These are phyloP conservation scores for Sugiyamaella novakii DNA, from an alignment of 1,139 yeast genomes.

Conservation along the genomic window DNA sequence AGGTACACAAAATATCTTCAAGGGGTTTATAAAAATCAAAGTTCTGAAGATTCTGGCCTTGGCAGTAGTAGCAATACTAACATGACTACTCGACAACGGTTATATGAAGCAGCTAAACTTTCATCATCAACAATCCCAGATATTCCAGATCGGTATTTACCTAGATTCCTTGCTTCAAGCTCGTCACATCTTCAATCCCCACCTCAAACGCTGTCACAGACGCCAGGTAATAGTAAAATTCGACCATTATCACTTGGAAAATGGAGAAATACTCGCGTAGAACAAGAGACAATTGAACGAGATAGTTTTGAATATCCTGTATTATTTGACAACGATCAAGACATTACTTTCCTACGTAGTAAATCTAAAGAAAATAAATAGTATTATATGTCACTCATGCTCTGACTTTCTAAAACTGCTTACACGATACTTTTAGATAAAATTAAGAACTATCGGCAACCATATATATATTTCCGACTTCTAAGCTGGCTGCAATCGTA, in stretches of 20 bases:
- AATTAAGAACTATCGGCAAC: no score
- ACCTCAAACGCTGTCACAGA: neutral
- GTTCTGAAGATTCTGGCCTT: neutral
- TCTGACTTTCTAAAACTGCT: no score
- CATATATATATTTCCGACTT: no score
- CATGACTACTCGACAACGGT: conserved; percentile 3
- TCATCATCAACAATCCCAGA: neutral
- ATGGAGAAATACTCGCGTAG: conserved; percentile 3
- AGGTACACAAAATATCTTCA: conserved; percentile 9
- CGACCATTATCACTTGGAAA: conserved; percentile 11
- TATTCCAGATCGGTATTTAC: conserved; percentile 1
- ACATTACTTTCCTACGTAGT: conserved; percentile 7
- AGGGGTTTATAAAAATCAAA: neutral
- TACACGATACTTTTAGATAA: no score
- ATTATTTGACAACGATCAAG: conserved; percentile 15
- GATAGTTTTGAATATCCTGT: conserved; percentile 13
- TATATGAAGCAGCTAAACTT: conserved; percentile 4
- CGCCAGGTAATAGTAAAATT: conserved; percentile 13
- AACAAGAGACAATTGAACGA: neutral
- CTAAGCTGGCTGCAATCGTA: no score
- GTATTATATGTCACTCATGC: neutral
- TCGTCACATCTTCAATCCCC: conserved; percentile 1
- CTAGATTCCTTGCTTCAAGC: conserved; percentile 7
- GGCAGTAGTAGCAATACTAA: neutral
- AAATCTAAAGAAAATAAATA: conserved; percentile 5